Conservation (phyloP, 345 rosid species). For the Eucalyptus curtisii region DNA sequence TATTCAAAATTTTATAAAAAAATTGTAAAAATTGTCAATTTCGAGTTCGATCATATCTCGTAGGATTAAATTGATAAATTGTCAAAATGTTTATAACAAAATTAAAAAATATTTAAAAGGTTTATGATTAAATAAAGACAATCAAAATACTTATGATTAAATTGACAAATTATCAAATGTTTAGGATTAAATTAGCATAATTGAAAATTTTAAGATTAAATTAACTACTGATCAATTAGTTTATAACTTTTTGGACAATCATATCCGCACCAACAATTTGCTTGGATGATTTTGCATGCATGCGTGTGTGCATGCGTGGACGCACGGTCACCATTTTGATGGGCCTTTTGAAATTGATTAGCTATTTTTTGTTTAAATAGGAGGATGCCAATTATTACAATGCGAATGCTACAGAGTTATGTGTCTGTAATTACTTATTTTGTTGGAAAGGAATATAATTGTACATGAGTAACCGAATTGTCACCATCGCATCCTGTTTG, state of each 20-base stretch:
- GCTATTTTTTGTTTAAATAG: neutral
- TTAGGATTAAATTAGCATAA: accelerated
- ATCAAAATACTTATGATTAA: no score
- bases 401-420: neutral
- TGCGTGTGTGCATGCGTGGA: accelerated
- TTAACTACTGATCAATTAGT: accelerated
- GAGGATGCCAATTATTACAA: neutral
- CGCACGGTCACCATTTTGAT: neutral
- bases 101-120: accelerated
- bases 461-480: neutral
- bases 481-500: neutral
- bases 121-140: no score
- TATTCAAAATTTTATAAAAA: no score
- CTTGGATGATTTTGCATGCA: neutral
- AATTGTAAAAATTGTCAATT: no score
- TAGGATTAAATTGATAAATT: accelerated
- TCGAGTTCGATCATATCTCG: accelerated
- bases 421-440: neutral
- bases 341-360: neutral
- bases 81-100: accelerated
- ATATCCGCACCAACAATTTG: neutral
- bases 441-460: neutral
- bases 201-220: accelerated
- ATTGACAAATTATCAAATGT: accelerated
- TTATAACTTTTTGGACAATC: no score